Evolutionary conservation across 2,329 filamentous ascomycete genomes (phyloP).

Genomic region (Zymoseptoria tritici): DNA sequence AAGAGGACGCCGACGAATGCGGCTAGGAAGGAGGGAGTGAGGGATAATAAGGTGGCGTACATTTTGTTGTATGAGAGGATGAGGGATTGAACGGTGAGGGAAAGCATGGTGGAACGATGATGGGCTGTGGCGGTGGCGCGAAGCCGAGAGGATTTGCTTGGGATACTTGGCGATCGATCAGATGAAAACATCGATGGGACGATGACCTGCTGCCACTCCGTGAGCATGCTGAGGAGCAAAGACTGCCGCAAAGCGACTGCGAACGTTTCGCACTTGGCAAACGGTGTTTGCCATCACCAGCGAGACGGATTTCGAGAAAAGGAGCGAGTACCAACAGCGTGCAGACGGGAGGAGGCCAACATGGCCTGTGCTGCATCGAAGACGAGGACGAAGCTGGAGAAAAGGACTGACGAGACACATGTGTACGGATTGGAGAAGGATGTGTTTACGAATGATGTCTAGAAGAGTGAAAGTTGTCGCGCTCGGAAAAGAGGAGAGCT

Average conservation of each 20-base stretch:
- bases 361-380: too few relatives aligned
- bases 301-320: neutral
- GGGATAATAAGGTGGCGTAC: conserved; percentile 96
- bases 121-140: too few relatives aligned
- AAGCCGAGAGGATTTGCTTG: neutral
- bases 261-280: neutral
- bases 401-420: neutral
- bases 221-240: neutral
- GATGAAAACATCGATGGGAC: neutral
- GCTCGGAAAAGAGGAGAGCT: too few relatives aligned
- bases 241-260: neutral
- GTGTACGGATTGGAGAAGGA: neutral
- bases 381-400: too few relatives aligned
- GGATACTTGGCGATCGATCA: neutral
- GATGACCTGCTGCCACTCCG: neutral
- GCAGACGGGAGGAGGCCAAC: too few relatives aligned
- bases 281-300: neutral
- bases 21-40: conserved; percentile 45
- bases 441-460: neutral
- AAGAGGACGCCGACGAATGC: conserved; percentile 49
- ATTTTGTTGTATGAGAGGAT: conserved; percentile 89
- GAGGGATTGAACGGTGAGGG: neutral
- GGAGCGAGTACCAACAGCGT: too few relatives aligned
- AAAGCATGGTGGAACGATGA: neutral
- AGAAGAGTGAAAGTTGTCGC: too few relatives aligned